Percentiles rank a stretch among this genome's conserved stretches.
These are phyloP conservation scores for Diaporthe ilicicola DNA, from an alignment of 2,329 filamentous ascomycete genomes.

Conservation along the genomic window DNA sequence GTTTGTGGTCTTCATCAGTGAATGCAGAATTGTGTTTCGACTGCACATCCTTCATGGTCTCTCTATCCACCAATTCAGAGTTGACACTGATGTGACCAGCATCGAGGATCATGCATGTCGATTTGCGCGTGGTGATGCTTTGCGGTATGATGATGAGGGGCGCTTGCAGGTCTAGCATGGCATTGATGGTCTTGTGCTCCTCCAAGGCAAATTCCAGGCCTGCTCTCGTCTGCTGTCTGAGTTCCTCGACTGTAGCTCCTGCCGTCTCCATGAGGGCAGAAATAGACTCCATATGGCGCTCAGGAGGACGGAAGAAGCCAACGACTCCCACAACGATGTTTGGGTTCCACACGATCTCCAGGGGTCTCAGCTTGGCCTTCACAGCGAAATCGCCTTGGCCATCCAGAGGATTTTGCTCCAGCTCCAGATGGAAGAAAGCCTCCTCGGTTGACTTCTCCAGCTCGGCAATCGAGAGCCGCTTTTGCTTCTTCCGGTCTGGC, in stretches of 20 bases:
- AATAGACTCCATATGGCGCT: conserved; percentile 98
- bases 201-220: conserved; percentile 95
- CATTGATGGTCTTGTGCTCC: conserved; percentile 98
- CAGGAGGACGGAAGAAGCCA: conserved; percentile 95
- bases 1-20: conserved; percentile 86
- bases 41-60: conserved; percentile 89
- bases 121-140: conserved; percentile 82
- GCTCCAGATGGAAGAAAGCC: conserved; percentile 89
- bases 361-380: conserved; percentile 89
- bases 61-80: conserved; percentile 91
- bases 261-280: conserved; percentile 94
- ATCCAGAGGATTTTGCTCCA: conserved; percentile 96
- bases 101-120: conserved; percentile 92
- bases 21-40: conserved; percentile 89
- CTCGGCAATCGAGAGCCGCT: conserved; percentile 62
- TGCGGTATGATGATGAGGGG: conserved; percentile 96
- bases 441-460: conserved; percentile 62
- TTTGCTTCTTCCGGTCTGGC: conserved; percentile 57
- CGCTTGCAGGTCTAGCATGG: conserved; percentile 92
- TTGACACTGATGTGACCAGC: conserved; percentile 95
- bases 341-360: conserved; percentile 98
- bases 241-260: conserved; percentile 92
- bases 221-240: conserved; percentile 94
- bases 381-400: conserved; percentile 90
- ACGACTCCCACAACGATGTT: conserved; percentile 89